phyloP scores from a whole-genome alignment of 257 asterid genomes.

The Mentha longifolia region DNA sequence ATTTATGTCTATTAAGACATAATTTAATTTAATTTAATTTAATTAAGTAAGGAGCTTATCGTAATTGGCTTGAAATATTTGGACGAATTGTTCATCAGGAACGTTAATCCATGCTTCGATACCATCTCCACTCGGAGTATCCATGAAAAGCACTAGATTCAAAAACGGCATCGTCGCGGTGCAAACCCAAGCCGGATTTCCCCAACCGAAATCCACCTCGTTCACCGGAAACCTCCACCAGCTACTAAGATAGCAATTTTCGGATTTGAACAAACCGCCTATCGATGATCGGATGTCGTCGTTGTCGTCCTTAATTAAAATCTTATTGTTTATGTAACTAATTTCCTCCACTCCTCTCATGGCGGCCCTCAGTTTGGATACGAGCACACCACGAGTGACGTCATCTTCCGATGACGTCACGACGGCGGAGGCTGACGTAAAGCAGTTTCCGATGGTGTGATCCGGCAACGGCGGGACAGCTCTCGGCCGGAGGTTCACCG shows the following conservation, averaged over 20 bases:
- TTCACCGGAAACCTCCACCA: constrained; percentile 25
- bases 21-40: no score
- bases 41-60: no score
- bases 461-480: background rate
- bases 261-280: background rate
- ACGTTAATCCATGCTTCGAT: background rate
- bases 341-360: background rate
- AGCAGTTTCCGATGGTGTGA: background rate
- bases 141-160: background rate
- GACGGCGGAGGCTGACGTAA: background rate
- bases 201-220: constrained; percentile 23
- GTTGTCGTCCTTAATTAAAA: no score
- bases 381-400: background rate
- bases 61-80: no score
- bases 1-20: no score
- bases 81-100: background rate
- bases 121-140: background rate
- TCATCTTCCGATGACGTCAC: background rate
- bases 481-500: constrained; percentile 2
- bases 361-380: constrained; percentile 5
- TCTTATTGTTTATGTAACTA: background rate
- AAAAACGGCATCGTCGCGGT: background rate
- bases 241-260: background rate
- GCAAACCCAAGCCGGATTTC: constrained; percentile 19
- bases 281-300: no score